Evolutionary conservation across 257 asterid genomes (phyloP).

Genomic region (Solanum arcanum): DNA sequence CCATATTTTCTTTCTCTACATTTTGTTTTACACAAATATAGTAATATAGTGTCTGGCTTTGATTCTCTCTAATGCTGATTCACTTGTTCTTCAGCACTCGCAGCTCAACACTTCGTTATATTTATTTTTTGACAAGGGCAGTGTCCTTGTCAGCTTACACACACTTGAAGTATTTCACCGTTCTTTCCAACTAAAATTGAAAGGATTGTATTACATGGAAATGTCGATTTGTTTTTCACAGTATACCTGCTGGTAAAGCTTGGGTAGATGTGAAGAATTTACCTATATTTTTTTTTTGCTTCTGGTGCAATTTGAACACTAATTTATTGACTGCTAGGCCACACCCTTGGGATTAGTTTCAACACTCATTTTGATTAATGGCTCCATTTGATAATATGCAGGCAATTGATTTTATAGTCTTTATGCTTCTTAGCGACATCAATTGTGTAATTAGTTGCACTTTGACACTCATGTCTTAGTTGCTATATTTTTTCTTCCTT

Average conservation of each 20-base stretch:
- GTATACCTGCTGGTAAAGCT: not conserved
- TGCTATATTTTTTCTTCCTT: not conserved
- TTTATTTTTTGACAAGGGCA: not conserved
- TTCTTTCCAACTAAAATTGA: not conserved
- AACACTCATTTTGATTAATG: not conserved
- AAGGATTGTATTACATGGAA: not conserved
- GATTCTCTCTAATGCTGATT: not conserved
- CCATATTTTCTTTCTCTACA: not conserved
- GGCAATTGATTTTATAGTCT: not conserved
- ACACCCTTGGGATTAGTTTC: not conserved
- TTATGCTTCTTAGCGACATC: not conserved
- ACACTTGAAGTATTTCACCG: not conserved
- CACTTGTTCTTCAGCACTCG: not conserved
- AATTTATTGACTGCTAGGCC: not conserved
- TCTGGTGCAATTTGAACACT: not conserved
- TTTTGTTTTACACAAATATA: not conserved
- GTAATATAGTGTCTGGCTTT: not conserved
- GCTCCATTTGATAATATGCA: not conserved
- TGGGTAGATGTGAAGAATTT: not conserved
- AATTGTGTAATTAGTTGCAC: not conserved
- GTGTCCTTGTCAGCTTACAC: not conserved
- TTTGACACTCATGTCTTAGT: not conserved
- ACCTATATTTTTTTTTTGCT: not conserved
- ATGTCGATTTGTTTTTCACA: not conserved
- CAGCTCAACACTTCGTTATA: not conserved